Evolutionary conservation across 805 yeast genomes (phyloP).

Genomic region (Candida ascalaphidarum): DNA sequence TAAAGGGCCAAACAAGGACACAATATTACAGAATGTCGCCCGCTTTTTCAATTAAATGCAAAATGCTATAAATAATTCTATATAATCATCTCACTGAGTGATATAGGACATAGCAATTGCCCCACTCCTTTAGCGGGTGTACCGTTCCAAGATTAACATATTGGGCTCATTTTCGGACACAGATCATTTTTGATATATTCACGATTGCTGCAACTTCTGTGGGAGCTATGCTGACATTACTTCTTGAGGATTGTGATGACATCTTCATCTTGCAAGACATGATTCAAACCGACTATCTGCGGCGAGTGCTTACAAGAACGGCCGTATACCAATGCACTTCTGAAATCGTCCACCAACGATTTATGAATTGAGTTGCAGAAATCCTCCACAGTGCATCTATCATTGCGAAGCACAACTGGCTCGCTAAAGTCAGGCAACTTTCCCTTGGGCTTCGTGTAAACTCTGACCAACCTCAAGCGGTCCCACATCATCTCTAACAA

Average conservation of each 20-base stretch:
- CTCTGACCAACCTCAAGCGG: conserved; percentile 81
- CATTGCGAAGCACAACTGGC: conserved; percentile 85
- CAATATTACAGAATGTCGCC: too few species aligned
- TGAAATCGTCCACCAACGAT: conserved; percentile 86
- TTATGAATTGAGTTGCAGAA: conserved; percentile 96
- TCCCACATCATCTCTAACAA: conserved; percentile 95
- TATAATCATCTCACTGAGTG: too few species aligned
- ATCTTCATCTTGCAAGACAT: conserved; percentile 87
- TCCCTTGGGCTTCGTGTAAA: conserved; percentile 96
- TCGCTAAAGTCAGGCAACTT: conserved; percentile 87
- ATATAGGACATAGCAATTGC: too few species aligned
- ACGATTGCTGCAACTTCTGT: too few species aligned
- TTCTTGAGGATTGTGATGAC: conserved; percentile 92
- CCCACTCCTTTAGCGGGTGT: too few species aligned
- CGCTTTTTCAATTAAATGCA: too few species aligned
- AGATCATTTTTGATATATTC: too few species aligned
- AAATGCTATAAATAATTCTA: too few species aligned
- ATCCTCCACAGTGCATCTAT: conserved; percentile 82
- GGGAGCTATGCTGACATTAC: conserved; percentile 11
- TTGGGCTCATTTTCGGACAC: too few species aligned
- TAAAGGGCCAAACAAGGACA: too few species aligned
- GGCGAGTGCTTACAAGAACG: conserved; percentile 96
- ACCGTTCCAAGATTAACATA: too few species aligned
- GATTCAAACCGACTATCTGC: conserved; percentile 85
- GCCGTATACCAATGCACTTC: conserved; percentile 89